Percentiles rank a stretch among this genome's conserved stretches.
Conservation (phyloP, 176 grass and related monocot species). For the Carex kokanica region DNA sequence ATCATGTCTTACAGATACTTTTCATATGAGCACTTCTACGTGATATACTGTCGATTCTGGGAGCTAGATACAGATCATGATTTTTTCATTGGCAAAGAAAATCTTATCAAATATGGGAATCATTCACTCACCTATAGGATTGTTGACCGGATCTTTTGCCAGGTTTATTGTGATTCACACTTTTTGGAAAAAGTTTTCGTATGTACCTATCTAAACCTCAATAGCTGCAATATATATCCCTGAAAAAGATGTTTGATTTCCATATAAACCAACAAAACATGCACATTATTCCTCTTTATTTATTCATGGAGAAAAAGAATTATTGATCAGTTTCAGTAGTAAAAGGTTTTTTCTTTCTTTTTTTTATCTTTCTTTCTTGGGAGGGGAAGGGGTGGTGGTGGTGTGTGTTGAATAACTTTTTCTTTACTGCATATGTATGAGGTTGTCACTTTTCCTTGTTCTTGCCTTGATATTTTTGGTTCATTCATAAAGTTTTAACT, state of each 20-base stretch:
- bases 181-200: not conserved
- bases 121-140: slow-evolving; percentile 97
- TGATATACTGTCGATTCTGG: slow-evolving; percentile 98
- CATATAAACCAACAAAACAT: not conserved
- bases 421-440: not conserved
- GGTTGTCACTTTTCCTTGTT: not conserved
- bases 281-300: not conserved
- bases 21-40: slow-evolving; percentile 96
- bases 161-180: slow-evolving; percentile 40
- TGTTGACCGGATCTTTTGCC: slow-evolving; percentile 92
- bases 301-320: not conserved
- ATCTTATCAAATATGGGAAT: slow-evolving; percentile 95
- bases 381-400: not conserved
- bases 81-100: slow-evolving; percentile 95
- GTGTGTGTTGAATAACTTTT: not conserved
- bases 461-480: not conserved
- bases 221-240: not conserved
- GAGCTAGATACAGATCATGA: slow-evolving; percentile 95
- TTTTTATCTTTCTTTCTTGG: not conserved
- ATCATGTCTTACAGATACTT: slow-evolving; percentile 62
- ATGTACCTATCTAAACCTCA: not conserved
- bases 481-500: not conserved
- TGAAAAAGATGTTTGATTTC: not conserved
- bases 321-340: not conserved
- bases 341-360: not conserved